These are phyloP conservation scores for Diplodia mutila DNA, from an alignment of 2,329 filamentous ascomycete species.

Conservation along the genomic window DNA sequence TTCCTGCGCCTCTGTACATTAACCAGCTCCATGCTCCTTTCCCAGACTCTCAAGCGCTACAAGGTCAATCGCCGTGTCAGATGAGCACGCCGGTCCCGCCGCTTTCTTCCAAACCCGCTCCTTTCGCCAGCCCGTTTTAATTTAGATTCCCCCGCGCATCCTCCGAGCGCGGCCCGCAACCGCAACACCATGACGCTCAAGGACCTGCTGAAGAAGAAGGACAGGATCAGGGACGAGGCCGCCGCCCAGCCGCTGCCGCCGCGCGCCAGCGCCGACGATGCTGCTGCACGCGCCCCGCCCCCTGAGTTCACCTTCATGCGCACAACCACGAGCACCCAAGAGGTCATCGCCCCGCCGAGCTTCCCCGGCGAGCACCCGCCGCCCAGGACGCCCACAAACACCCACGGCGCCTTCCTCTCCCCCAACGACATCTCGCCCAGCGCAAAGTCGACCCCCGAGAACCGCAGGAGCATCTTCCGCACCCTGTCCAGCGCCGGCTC, in stretches of 20 bases:
- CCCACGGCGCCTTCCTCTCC: slow-evolving; percentile 3
- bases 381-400: background rate
- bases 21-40: slow-evolving; percentile 18
- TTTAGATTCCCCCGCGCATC: background rate
- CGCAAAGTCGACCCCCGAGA: slow-evolving; percentile 28
- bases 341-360: slow-evolving; percentile 73
- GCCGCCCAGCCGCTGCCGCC: background rate
- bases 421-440: slow-evolving; percentile 29
- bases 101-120: background rate
- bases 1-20: slow-evolving; percentile 3
- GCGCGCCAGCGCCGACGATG: slow-evolving; percentile 23
- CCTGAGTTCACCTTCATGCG: slow-evolving; percentile 75
- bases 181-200: slow-evolving; percentile 59
- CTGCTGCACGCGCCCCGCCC: slow-evolving; percentile 31
- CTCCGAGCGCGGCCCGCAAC: background rate
- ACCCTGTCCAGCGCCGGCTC: slow-evolving; percentile 33
- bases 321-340: slow-evolving; percentile 78
- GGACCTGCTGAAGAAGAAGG: slow-evolving; percentile 66
- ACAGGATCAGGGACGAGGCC: slow-evolving; percentile 50
- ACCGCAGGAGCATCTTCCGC: slow-evolving; percentile 34
- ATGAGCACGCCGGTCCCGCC: slow-evolving; percentile 1
- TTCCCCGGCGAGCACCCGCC: slow-evolving; percentile 49
- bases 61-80: slow-evolving; percentile 23
- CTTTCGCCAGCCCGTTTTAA: slow-evolving; percentile 2
- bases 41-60: slow-evolving; percentile 18